A percentile compares a stretch with the other conserved stretches of the same genome.
These are phyloP conservation scores for Dothideomycetes sp. DNA, from an alignment of 2,329 filamentous ascomycete species.

Conservation along the genomic window DNA sequence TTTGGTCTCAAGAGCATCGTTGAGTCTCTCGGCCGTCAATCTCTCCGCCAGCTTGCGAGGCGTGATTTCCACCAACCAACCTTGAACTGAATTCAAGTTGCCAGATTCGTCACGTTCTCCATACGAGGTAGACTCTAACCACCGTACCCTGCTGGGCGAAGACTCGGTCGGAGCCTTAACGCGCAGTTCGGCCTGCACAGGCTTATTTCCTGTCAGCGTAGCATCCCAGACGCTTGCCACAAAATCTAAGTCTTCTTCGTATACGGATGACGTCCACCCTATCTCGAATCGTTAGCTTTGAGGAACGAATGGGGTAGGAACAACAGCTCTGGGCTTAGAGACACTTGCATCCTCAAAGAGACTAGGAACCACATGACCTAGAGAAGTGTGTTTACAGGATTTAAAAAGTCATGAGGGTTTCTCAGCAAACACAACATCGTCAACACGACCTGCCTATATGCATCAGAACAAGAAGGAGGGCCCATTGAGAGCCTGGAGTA, in stretches of 20 bases:
- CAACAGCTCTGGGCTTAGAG: too few relatives aligned
- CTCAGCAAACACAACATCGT: too few relatives aligned
- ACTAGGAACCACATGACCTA: too few relatives aligned
- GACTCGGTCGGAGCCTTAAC: neutral
- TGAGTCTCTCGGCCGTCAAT: conserved; percentile 19
- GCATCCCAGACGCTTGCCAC: neutral
- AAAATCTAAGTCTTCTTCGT: neutral
- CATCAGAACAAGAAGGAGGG: too few relatives aligned
- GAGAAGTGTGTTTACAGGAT: too few relatives aligned
- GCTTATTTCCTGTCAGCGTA: neutral
- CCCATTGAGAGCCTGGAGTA: too few relatives aligned
- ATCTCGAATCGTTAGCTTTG: too few relatives aligned
- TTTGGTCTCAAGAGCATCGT: conserved; percentile 30
- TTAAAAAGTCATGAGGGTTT: too few relatives aligned
- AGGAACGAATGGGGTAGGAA: too few relatives aligned
- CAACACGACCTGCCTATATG: too few relatives aligned
- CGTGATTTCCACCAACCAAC: conserved; percentile 4
- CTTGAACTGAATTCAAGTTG: neutral
- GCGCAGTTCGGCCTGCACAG: neutral
- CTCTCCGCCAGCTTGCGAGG: conserved; percentile 4
- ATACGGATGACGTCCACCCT: neutral
- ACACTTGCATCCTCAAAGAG: too few relatives aligned
- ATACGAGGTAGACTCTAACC: neutral
- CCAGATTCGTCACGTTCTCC: neutral
- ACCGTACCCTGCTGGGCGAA: neutral